phyloP scores from a whole-genome alignment of 371 early-diverging fungal genomes.

The Mucor piriformis region DNA sequence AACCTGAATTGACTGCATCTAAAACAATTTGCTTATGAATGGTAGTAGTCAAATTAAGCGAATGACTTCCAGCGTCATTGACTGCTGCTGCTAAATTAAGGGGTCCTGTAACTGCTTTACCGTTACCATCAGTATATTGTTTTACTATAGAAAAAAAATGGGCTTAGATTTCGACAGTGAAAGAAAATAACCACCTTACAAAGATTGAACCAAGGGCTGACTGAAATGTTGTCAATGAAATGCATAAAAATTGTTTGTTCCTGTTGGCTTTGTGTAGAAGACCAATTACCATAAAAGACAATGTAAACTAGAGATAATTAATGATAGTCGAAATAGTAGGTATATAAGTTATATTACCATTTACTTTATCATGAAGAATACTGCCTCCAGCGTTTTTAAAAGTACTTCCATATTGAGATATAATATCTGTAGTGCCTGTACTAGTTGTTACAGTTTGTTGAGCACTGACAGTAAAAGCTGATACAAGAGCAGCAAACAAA shows the following conservation, averaged over 20 bases:
- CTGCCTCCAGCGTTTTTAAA: constrained; percentile 46
- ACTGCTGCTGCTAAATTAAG: constrained; percentile 53
- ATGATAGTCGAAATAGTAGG: neutral
- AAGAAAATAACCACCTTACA: constrained; percentile 28
- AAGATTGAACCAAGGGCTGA: constrained; percentile 48
- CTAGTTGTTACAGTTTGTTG: constrained; percentile 21
- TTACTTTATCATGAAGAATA: constrained; percentile 45
- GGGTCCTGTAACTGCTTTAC: constrained; percentile 46
- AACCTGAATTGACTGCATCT: constrained; percentile 50
- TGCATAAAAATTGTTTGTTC: constrained; percentile 49
- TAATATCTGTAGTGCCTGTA: constrained; percentile 19
- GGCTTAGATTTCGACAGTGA: neutral
- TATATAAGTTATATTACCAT: constrained; percentile 30
- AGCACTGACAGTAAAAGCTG: constrained; percentile 10
- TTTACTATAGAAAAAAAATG: constrained; percentile 28
- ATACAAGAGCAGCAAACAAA: constrained; percentile 8
- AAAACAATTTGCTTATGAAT: constrained; percentile 43
- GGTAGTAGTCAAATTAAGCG: constrained; percentile 39
- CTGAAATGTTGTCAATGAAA: constrained; percentile 49
- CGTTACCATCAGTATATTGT: constrained; percentile 42
- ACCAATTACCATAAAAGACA: constrained; percentile 59
- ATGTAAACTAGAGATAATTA: constrained; percentile 35
- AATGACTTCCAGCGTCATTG: constrained; percentile 46
- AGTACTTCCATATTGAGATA: constrained; percentile 31
- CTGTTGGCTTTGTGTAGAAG: constrained; percentile 28